Evolutionary conservation across 78 protist genomes (phyloP).

Genomic region (Dictyostelium capitatum): DNA sequence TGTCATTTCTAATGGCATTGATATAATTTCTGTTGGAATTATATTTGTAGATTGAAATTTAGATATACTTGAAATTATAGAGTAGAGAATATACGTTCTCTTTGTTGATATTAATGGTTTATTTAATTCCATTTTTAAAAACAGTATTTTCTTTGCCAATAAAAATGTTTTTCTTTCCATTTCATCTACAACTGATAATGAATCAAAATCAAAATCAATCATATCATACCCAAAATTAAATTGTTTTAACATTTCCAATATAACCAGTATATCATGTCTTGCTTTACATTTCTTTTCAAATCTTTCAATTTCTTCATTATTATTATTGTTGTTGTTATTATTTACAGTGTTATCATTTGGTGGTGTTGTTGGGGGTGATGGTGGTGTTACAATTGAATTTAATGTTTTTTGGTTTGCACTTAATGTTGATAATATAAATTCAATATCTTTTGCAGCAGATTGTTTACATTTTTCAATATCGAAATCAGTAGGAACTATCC

Average conservation of each 20-base stretch:
- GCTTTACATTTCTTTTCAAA: slow-evolving; percentile 38
- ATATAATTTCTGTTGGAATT: slow-evolving; percentile 20
- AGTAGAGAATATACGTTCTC: slow-evolving; percentile 34
- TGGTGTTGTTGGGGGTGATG: neutral
- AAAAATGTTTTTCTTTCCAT: slow-evolving; percentile 68
- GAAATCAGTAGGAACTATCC: slow-evolving; percentile 26
- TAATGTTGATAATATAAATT: slow-evolving; percentile 6
- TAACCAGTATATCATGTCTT: slow-evolving; percentile 11
- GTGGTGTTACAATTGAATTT: neutral
- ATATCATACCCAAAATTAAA: slow-evolving; percentile 58
- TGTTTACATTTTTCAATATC: neutral
- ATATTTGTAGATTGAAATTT: slow-evolving; percentile 9
- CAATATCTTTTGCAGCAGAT: slow-evolving; percentile 1
- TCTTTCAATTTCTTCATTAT: slow-evolving; percentile 31
- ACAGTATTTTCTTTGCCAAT: slow-evolving; percentile 44
- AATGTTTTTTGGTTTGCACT: slow-evolving; percentile 37
- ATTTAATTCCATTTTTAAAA: slow-evolving; percentile 42
- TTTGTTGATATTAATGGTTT: slow-evolving; percentile 12
- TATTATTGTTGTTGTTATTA: neutral
- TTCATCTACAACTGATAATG: slow-evolving; percentile 20
- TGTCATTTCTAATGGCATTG: slow-evolving; percentile 77
- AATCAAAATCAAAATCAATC: slow-evolving; percentile 11
- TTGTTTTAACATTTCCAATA: slow-evolving; percentile 59
- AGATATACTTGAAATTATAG: slow-evolving; percentile 28
- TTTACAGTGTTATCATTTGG: neutral